These are phyloP conservation scores for Starmera quercuum DNA, from an alignment of 805 yeast genomes.

Conservation along the genomic window DNA sequence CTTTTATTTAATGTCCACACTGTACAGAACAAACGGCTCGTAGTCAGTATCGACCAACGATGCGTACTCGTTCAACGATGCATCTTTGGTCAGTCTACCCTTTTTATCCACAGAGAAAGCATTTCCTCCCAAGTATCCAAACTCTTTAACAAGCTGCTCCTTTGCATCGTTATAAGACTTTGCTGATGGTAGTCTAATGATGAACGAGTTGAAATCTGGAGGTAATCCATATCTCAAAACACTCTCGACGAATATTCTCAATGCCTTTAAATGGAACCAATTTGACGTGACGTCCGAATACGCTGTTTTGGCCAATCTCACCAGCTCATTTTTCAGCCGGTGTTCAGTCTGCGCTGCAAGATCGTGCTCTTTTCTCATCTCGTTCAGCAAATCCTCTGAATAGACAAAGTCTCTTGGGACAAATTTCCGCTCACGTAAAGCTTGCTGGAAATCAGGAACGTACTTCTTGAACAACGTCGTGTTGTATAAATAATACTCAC, in stretches of 20 bases:
- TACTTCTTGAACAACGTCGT: slow-evolving; percentile 83
- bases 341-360: slow-evolving; percentile 69
- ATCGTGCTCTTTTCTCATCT: slow-evolving; percentile 72
- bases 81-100: slow-evolving; percentile 58
- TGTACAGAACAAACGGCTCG: slow-evolving; percentile 90
- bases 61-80: slow-evolving; percentile 76
- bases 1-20: slow-evolving; percentile 31
- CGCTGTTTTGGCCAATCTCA: slow-evolving; percentile 83
- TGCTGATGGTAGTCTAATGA: slow-evolving; percentile 36
- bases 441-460: slow-evolving; percentile 57
- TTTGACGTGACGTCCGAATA: slow-evolving; percentile 76
- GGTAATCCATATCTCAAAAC: slow-evolving; percentile 96
- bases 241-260: slow-evolving; percentile 85
- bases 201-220: slow-evolving; percentile 66
- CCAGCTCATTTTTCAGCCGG: slow-evolving; percentile 65
- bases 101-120: slow-evolving; percentile 66
- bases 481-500: slow-evolving; percentile 64
- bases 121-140: slow-evolving; percentile 87
- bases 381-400: slow-evolving; percentile 67
- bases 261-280: slow-evolving; percentile 86
- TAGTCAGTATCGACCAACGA: slow-evolving; percentile 90
- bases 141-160: slow-evolving; percentile 61
- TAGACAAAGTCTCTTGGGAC: slow-evolving; percentile 88
- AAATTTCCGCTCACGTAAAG: slow-evolving; percentile 80
- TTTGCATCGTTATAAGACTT: slow-evolving; percentile 50